A percentile compares a stretch with the other conserved stretches of the same genome.
phyloP scores from a whole-genome alignment of 345 rosid species.

The Lepidium sativum region DNA sequence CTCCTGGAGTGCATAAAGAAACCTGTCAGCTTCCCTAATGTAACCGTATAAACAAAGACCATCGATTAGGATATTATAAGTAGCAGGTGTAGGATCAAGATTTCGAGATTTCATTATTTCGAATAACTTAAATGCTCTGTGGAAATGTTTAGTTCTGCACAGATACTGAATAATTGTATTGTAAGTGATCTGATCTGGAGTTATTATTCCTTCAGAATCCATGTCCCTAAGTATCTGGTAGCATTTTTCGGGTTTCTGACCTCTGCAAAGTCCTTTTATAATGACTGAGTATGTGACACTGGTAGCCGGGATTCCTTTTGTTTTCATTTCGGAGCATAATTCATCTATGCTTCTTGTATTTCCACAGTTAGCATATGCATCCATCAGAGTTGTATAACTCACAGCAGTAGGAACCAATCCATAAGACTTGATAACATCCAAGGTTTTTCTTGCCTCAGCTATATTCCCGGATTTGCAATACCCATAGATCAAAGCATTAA shows the following conservation, averaged over 20 bases:
- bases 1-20: conserved; percentile 40
- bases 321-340: conserved; percentile 46
- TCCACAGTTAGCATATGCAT: conserved; percentile 53
- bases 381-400: conserved; percentile 69
- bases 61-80: conserved; percentile 51
- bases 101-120: conserved; percentile 37
- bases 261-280: conserved; percentile 54
- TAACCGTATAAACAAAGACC: conserved; percentile 46
- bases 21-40: conserved; percentile 39
- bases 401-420: conserved; percentile 47
- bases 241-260: conserved; percentile 24
- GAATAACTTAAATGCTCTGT: conserved; percentile 35
- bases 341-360: conserved; percentile 27
- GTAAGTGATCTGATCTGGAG: conserved; percentile 55
- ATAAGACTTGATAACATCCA: conserved; percentile 37
- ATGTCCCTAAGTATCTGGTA: conserved; percentile 39
- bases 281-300: conserved; percentile 58
- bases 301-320: conserved; percentile 33
- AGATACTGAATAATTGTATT: conserved; percentile 47
- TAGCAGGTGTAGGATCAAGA: conserved; percentile 45
- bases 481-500: conserved; percentile 59
- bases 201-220: conserved; percentile 38
- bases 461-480: conserved; percentile 39
- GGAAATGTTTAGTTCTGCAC: conserved; percentile 34
- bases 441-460: conserved; percentile 37